phyloP scores from a whole-genome alignment of 2,329 filamentous ascomycete genomes.

The Sclerotinia glacialis region DNA sequence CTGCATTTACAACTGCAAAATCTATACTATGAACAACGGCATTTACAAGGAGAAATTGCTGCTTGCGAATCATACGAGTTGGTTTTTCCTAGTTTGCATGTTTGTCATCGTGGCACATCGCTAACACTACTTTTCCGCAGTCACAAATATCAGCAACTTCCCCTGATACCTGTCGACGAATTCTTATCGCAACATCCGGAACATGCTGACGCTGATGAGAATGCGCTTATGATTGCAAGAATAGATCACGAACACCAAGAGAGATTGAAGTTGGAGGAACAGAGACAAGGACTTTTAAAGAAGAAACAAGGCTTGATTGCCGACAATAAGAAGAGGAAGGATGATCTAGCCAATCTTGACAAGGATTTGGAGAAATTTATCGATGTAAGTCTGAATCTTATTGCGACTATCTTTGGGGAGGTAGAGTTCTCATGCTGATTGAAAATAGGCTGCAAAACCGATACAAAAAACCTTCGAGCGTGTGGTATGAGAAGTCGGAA shows the following conservation, averaged over 20 bases:
- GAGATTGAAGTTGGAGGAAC: constrained; percentile 79
- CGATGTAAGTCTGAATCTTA: constrained; percentile 55
- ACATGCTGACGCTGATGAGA: constrained; percentile 67
- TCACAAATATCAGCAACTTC: constrained; percentile 83
- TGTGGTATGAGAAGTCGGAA: constrained; percentile 42
- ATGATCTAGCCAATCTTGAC: constrained; percentile 87
- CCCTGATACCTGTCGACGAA: constrained; percentile 77
- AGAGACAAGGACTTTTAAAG: constrained; percentile 73
- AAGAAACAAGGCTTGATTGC: constrained; percentile 67
- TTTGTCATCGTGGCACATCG: constrained; percentile 2
- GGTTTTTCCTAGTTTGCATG: constrained; percentile 41
- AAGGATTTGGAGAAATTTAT: constrained; percentile 92
- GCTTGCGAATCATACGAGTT: constrained; percentile 92
- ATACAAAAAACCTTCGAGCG: constrained; percentile 86
- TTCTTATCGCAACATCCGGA: constrained; percentile 77
- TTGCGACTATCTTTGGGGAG: not conserved
- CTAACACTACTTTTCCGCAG: constrained; percentile 44
- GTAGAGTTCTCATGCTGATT: constrained; percentile 18
- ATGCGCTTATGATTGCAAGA: constrained; percentile 80
- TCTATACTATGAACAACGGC: constrained; percentile 91
- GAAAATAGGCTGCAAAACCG: constrained; percentile 71
- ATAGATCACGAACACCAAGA: constrained; percentile 89
- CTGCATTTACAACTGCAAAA: constrained; percentile 93
- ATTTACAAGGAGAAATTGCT: constrained; percentile 83
- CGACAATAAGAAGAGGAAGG: constrained; percentile 88